phyloP scores from a whole-genome alignment of 495 filamentous ascomycete genomes.

The Lentithecium fluviatile region DNA sequence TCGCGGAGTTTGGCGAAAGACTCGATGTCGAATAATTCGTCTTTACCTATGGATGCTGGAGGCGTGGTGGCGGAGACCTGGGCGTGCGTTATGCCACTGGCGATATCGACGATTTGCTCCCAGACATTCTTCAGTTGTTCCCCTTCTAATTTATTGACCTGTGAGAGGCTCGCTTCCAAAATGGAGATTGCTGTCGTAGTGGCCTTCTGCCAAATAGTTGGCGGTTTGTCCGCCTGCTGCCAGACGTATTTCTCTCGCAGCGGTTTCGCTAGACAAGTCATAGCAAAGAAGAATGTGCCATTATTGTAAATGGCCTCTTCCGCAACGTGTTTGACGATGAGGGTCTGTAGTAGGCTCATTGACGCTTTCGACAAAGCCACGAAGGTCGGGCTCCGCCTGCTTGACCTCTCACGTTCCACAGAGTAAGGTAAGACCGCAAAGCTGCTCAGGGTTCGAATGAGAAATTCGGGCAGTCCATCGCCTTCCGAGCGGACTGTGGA shows the following conservation, averaged over 20 bases:
- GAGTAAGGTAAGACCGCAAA: slow-evolving; percentile 68
- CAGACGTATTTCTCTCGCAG: slow-evolving; percentile 74
- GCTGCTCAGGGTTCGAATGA: slow-evolving; percentile 66
- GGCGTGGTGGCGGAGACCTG: slow-evolving; percentile 49
- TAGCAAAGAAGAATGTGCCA: slow-evolving; percentile 50
- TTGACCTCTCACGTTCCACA: background rate
- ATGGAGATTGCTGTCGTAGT: slow-evolving; percentile 67
- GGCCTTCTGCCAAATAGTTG: slow-evolving; percentile 74
- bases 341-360: slow-evolving; percentile 65
- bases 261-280: slow-evolving; percentile 64
- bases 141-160: slow-evolving; percentile 42
- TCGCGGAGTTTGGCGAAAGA: slow-evolving; percentile 66
- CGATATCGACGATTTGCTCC: slow-evolving; percentile 58
- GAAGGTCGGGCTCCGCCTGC: slow-evolving; percentile 58
- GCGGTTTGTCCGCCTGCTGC: slow-evolving; percentile 54
- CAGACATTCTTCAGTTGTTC: slow-evolving; percentile 53
- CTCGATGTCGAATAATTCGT: slow-evolving; percentile 77
- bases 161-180: slow-evolving; percentile 62
- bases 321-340: slow-evolving; percentile 47
- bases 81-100: slow-evolving; percentile 59
- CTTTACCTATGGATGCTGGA: slow-evolving; percentile 51
- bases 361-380: slow-evolving; percentile 81
- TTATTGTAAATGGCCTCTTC: slow-evolving; percentile 27
- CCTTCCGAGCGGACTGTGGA: slow-evolving; percentile 69
- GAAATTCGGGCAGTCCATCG: slow-evolving; percentile 61